Percentiles rank a stretch among this genome's conserved stretches.
Conservation (phyloP, 1,284 basidiomycete genomes). For the Ceratobasidium sp. region DNA sequence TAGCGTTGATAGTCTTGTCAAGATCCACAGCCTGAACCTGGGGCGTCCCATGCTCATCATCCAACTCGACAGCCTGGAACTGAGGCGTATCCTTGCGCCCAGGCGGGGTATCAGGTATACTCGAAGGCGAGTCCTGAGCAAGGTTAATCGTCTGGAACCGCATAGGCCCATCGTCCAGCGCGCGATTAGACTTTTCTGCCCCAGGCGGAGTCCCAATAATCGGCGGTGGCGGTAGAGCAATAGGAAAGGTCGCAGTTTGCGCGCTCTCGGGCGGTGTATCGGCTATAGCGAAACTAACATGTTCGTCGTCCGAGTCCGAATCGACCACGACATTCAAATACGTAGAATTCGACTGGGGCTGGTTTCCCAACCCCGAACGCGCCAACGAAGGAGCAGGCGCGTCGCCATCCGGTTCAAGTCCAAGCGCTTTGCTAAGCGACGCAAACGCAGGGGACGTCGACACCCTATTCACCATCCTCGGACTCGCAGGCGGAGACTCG, state of each 20-base stretch:
- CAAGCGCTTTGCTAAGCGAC: conserved; percentile 33
- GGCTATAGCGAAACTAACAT: conserved; percentile 20
- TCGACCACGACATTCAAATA: conserved; percentile 26
- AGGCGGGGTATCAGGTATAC: conserved; percentile 14
- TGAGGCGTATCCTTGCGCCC: conserved; percentile 17
- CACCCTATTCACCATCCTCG: conserved; percentile 32
- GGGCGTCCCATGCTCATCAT: conserved; percentile 14
- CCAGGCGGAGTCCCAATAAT: conserved; percentile 30
- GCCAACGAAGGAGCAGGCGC: background rate
- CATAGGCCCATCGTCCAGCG: background rate
- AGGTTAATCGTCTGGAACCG: conserved; percentile 36
- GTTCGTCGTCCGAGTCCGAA: conserved; percentile 23
- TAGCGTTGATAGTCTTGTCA: conserved; percentile 31
- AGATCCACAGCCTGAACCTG: conserved; percentile 34
- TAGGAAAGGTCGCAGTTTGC: conserved; percentile 41
- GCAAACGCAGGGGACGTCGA: conserved; percentile 36
- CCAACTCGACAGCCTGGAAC: conserved; percentile 33
- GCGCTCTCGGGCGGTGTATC: conserved; percentile 16
- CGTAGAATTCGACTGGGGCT: conserved; percentile 13
- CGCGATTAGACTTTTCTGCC: conserved; percentile 14
- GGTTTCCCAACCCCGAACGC: background rate
- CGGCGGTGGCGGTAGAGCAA: conserved; percentile 20
- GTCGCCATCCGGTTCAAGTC: conserved; percentile 3
- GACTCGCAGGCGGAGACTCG: conserved; percentile 35
- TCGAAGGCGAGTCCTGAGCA: conserved; percentile 5